phyloP scores from a whole-genome alignment of 441 rosid species.

The Adansonia rubrostipa region DNA sequence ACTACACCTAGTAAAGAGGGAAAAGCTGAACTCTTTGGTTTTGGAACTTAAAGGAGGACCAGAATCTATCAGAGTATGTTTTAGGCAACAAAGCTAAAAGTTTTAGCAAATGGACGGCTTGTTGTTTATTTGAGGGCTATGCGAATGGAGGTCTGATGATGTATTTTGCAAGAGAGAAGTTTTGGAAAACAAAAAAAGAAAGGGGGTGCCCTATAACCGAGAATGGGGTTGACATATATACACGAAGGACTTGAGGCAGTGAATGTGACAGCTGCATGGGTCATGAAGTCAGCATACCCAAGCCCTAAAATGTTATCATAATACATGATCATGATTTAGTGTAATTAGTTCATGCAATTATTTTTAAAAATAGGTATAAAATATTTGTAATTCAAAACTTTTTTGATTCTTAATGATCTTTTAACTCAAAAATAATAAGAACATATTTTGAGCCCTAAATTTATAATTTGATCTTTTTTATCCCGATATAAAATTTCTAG shows the following conservation, averaged over 20 bases:
- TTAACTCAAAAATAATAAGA: too few species aligned
- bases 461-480: too few species aligned
- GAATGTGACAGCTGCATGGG: slow-evolving; percentile 8
- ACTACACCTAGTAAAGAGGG: too few species aligned
- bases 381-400: too few species aligned
- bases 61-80: not conserved
- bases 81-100: slow-evolving; percentile 2
- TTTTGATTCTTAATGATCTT: too few species aligned
- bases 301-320: not conserved
- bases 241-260: not conserved
- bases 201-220: not conserved
- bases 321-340: too few species aligned
- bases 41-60: not conserved
- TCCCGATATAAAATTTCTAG: too few species aligned
- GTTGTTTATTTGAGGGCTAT: not conserved
- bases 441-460: too few species aligned
- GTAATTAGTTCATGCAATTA: too few species aligned
- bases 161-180: not conserved
- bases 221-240: not conserved
- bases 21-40: too few species aligned
- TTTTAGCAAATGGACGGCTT: not conserved
- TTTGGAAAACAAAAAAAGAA: not conserved
- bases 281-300: not conserved
- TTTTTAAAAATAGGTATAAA: too few species aligned
- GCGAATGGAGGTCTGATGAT: not conserved